phyloP scores from a whole-genome alignment of 139 green algal species.

The Chlorella sp. region DNA sequence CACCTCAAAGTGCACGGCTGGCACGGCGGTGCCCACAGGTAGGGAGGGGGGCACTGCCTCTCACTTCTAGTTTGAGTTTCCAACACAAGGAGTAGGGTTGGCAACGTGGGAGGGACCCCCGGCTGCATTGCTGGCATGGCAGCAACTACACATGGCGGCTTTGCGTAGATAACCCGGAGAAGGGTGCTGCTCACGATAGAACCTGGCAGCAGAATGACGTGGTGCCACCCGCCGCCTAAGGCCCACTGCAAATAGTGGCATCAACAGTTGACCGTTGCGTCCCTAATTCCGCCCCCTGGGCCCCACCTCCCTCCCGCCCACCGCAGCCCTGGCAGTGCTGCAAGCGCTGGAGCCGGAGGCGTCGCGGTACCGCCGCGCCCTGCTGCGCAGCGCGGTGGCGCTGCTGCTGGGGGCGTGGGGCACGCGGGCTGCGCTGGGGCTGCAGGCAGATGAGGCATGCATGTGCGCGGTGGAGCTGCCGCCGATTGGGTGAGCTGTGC shows the following conservation, averaged over 20 bases:
- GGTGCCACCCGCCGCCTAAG: too few relatives aligned
- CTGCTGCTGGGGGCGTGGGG: slow-evolving; percentile 44
- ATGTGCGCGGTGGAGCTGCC: slow-evolving; percentile 28
- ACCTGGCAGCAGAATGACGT: too few relatives aligned
- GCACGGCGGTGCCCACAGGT: not conserved
- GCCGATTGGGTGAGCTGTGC: not conserved
- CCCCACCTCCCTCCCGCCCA: not conserved
- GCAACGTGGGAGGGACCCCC: too few relatives aligned
- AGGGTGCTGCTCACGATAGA: too few relatives aligned
- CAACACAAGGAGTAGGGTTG: too few relatives aligned
- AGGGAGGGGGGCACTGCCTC: not conserved
- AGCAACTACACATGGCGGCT: too few relatives aligned
- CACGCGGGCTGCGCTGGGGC: slow-evolving; percentile 12
- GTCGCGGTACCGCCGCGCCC: not conserved
- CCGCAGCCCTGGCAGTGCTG: slow-evolving; percentile 44
- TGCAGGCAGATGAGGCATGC: not conserved
- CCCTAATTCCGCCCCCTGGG: too few relatives aligned
- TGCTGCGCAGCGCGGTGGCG: slow-evolving; percentile 30
- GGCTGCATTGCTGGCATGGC: too few relatives aligned
- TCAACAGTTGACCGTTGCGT: too few relatives aligned
- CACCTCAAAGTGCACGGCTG: not conserved
- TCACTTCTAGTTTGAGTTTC: too few relatives aligned
- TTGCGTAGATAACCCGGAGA: too few relatives aligned
- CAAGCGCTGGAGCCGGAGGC: slow-evolving; percentile 11
- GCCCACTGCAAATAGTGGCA: too few relatives aligned